Conservation (phyloP, 495 filamentous ascomycete species). For the Physcia stellaris region DNA sequence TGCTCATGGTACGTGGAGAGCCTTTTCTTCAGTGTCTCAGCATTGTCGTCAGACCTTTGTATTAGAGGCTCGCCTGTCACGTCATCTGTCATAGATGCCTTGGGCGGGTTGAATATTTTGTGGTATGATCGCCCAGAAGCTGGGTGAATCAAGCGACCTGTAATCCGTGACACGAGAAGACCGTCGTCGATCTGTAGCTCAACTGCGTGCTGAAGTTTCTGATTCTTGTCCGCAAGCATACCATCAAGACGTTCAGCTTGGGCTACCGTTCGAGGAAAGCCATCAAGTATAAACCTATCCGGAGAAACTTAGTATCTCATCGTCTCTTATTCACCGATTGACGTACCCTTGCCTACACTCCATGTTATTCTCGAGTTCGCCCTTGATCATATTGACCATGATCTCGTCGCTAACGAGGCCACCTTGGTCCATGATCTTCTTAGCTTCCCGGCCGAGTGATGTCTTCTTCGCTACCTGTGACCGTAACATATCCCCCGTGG, state of each 20-base stretch:
- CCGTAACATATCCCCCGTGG: constrained; percentile 97
- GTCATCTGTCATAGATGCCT: constrained; percentile 87
- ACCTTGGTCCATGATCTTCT: constrained; percentile 99
- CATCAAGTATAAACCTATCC: constrained; percentile 90
- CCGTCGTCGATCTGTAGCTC: constrained; percentile 95
- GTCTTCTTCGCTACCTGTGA: constrained; percentile 99
- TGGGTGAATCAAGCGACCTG: constrained; percentile 88
- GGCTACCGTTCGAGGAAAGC: constrained; percentile 90
- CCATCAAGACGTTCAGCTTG: constrained; percentile 89
- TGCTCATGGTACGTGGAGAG: constrained; percentile 87
- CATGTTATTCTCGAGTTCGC: constrained; percentile 79
- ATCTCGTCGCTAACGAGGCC: constrained; percentile 98
- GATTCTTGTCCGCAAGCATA: constrained; percentile 62
- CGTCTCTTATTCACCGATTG: constrained; percentile 7
- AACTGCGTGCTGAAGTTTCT: constrained; percentile 81
- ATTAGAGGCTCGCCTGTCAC: constrained; percentile 92
- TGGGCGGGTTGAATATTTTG: constrained; percentile 97
- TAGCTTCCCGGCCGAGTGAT: constrained; percentile 81
- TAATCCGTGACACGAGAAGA: constrained; percentile 89
- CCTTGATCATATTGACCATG: constrained; percentile 98
- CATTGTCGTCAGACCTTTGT: constrained; percentile 94
- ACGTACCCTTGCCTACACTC: constrained; percentile 95
- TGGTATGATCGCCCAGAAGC: constrained; percentile 95
- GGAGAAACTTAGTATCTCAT: background rate
- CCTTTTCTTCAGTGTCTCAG: constrained; percentile 91